These are phyloP conservation scores for Penicillium sp. DNA, from an alignment of 2,329 filamentous ascomycete species.

Conservation along the genomic window DNA sequence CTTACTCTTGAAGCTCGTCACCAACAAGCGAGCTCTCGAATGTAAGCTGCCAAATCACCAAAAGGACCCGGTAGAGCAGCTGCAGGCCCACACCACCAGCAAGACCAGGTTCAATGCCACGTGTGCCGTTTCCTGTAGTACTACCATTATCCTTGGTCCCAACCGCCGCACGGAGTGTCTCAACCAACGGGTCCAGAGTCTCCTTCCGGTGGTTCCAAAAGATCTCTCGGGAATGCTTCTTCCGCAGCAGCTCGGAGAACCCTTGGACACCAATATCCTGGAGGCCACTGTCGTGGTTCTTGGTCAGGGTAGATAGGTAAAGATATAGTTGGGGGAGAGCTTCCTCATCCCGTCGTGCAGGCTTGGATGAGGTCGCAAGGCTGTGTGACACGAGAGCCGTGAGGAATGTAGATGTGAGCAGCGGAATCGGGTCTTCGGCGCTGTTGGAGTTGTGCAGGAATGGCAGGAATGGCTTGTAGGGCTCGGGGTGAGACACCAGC, in stretches of 20 bases:
- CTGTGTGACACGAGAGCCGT: constrained; percentile 72
- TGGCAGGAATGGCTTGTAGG: constrained; percentile 77
- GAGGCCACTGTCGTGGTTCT: constrained; percentile 81
- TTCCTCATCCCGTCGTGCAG: constrained; percentile 64
- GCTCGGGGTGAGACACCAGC: constrained; percentile 70
- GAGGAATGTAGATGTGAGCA: constrained; percentile 86
- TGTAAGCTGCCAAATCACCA: constrained; percentile 95
- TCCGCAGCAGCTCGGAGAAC: constrained; percentile 82
- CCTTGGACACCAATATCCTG: constrained; percentile 95
- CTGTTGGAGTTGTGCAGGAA: constrained; percentile 82
- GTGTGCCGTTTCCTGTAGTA: constrained; percentile 60
- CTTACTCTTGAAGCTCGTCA: constrained; percentile 69
- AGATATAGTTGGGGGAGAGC: constrained; percentile 80
- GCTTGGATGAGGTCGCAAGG: constrained; percentile 62
- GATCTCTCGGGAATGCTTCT: constrained; percentile 70
- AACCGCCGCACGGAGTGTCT: constrained; percentile 74
- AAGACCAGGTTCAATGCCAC: constrained; percentile 64
- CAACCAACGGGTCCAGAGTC: constrained; percentile 77
- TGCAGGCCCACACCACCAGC: constrained; percentile 84
- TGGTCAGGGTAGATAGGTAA: constrained; percentile 81
- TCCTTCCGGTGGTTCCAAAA: constrained; percentile 92
- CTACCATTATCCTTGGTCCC: constrained; percentile 71
- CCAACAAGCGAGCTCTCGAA: constrained; percentile 76
- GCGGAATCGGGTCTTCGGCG: constrained; percentile 81
- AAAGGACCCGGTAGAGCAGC: constrained; percentile 87